Evolutionary conservation across 1,284 basidiomycete genomes (phyloP).

Genomic region (Chondrostereum purpureum): DNA sequence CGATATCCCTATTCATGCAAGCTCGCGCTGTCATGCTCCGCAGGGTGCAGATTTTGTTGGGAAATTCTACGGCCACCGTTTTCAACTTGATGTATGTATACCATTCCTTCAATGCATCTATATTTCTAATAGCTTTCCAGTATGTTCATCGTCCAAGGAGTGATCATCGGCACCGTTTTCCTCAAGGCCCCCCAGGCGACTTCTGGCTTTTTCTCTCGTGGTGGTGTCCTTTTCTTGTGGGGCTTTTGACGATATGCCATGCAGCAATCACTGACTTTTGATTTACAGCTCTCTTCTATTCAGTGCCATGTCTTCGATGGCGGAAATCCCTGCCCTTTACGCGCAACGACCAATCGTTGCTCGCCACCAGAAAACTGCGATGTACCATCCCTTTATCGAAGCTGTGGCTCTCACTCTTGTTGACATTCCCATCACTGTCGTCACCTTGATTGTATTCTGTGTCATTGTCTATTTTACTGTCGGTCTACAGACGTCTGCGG

Average conservation of each 20-base stretch:
- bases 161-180: conserved; percentile 78
- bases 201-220: conserved; percentile 70
- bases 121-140: conserved; percentile 19
- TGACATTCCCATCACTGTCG: conserved; percentile 59
- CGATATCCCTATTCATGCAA: conserved; percentile 52
- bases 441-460: conserved; percentile 42
- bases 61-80: conserved; percentile 38
- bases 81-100: conserved; percentile 24
- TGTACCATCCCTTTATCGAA: conserved; percentile 65
- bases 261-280: conserved; percentile 2
- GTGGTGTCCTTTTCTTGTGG: conserved; percentile 71
- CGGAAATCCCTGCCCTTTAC: conserved; percentile 72
- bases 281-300: conserved; percentile 42
- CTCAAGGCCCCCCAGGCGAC: conserved; percentile 57
- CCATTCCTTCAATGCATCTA: conserved; percentile 18
- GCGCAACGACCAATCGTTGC: conserved; percentile 67
- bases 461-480: conserved; percentile 65
- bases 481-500: conserved; percentile 42
- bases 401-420: conserved; percentile 65
- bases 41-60: conserved; percentile 61
- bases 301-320: conserved; percentile 48
- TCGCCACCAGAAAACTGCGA: conserved; percentile 49
- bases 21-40: conserved; percentile 59
- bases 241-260: conserved; percentile 14
- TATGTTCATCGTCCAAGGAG: conserved; percentile 53